Conservation (phyloP, 768 basidiomycete species). For the Serendipita sp. region DNA sequence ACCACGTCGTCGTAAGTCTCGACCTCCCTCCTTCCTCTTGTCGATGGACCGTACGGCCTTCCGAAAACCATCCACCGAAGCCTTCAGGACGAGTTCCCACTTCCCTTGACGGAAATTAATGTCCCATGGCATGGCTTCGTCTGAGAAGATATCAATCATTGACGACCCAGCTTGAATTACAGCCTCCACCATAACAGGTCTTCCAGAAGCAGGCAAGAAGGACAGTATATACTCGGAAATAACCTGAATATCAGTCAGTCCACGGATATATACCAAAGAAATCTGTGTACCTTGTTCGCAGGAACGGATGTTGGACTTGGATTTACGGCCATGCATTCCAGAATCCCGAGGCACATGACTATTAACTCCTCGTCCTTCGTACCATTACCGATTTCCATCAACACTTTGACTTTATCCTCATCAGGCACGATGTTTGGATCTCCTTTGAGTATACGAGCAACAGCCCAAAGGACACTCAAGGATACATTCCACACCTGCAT, state of each 20-base stretch:
- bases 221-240: conserved; percentile 51
- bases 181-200: conserved; percentile 27
- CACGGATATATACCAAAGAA: background rate
- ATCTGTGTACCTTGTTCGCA: conserved; percentile 38
- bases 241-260: conserved; percentile 21
- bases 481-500: conserved; percentile 64
- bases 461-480: conserved; percentile 74
- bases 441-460: conserved; percentile 62
- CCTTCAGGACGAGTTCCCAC: conserved; percentile 37
- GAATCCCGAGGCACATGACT: conserved; percentile 70
- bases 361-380: conserved; percentile 37
- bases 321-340: conserved; percentile 68
- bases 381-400: conserved; percentile 49
- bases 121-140: conserved; percentile 68
- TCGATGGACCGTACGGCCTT: conserved; percentile 50
- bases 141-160: conserved; percentile 84
- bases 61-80: conserved; percentile 45
- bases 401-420: conserved; percentile 40
- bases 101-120: conserved; percentile 52
- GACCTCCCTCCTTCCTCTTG: conserved; percentile 45
- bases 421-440: conserved; percentile 38
- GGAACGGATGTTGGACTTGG: conserved; percentile 34
- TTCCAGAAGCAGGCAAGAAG: conserved; percentile 2
- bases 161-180: conserved; percentile 65
- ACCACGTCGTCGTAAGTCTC: conserved; percentile 46